Evolutionary conservation across 179 eudicot genomes (phyloP).

Genomic region (Actinidia arguta): DNA sequence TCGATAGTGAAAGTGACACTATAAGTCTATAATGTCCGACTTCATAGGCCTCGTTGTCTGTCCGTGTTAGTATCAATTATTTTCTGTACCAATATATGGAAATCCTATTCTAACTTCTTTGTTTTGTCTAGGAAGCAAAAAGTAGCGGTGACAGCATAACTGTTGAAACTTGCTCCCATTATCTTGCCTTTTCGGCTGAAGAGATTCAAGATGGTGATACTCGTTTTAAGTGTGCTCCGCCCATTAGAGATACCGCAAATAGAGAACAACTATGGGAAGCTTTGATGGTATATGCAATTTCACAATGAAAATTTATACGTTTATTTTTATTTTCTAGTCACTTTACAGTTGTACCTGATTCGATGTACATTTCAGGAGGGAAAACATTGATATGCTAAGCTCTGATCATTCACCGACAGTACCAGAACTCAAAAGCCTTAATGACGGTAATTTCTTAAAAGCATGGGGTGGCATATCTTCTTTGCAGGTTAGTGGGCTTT

Average conservation of each 20-base stretch:
- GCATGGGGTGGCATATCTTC: conserved; percentile 99
- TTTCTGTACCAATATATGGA: background rate
- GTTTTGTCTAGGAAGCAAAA: conserved; percentile 78
- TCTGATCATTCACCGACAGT: conserved; percentile 95
- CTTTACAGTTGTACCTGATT: conserved; percentile 9
- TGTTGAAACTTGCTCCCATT: conserved; percentile 96
- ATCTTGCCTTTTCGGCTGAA: conserved; percentile 91
- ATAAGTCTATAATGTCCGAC: background rate
- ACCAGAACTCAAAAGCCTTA: conserved; percentile 78
- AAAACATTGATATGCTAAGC: conserved; percentile 91
- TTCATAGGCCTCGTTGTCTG: background rate
- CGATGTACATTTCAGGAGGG: conserved; percentile 58
- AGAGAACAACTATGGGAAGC: conserved; percentile 87
- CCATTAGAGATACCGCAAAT: conserved; percentile 86
- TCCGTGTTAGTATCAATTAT: background rate
- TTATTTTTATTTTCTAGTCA: background rate
- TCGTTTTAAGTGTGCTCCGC: conserved; percentile 96
- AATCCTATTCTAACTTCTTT: background rate
- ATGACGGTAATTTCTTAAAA: conserved; percentile 85
- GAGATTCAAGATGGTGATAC: conserved; percentile 95
- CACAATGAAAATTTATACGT: background rate
- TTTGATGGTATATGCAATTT: conserved; percentile 61
- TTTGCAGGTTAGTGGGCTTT: conserved; percentile 70
- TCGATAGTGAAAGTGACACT: background rate
- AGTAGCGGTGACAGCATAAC: conserved; percentile 86